These are phyloP conservation scores for Podospora didyma DNA, from an alignment of 495 filamentous ascomycete species.

Conservation along the genomic window DNA sequence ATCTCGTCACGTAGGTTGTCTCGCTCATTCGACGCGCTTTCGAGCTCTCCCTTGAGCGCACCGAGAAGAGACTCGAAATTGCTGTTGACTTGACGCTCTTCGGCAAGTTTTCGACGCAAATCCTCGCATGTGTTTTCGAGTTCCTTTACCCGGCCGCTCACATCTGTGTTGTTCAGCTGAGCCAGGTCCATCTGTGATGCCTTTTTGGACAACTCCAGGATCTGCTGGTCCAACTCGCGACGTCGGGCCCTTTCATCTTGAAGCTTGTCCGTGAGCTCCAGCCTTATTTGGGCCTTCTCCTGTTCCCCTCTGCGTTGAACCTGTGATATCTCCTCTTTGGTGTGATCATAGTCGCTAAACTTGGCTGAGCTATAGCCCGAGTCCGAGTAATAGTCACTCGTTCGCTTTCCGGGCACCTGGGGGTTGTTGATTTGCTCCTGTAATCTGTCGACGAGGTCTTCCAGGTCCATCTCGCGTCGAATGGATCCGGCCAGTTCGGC, in stretches of 20 bases:
- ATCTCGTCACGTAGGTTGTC: slow-evolving; percentile 89
- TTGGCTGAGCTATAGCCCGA: slow-evolving; percentile 84
- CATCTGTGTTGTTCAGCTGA: slow-evolving; percentile 43
- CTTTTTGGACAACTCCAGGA: slow-evolving; percentile 72
- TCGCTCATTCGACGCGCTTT: slow-evolving; percentile 78
- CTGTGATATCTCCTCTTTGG: slow-evolving; percentile 78
- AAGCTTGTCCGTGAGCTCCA: slow-evolving; percentile 75
- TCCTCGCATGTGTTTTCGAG: slow-evolving; percentile 78
- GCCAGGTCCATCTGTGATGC: slow-evolving; percentile 55
- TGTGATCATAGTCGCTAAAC: slow-evolving; percentile 60
- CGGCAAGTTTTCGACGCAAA: slow-evolving; percentile 70
- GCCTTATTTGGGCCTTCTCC: slow-evolving; percentile 80
- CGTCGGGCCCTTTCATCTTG: slow-evolving; percentile 78
- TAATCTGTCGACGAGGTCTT: slow-evolving; percentile 85
- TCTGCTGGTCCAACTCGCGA: slow-evolving; percentile 72
- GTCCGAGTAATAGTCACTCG: slow-evolving; percentile 97
- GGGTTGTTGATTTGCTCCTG: slow-evolving; percentile 66
- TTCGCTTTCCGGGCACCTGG: slow-evolving; percentile 65
- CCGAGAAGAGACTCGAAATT: slow-evolving; percentile 90
- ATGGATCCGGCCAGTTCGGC: slow-evolving; percentile 89
- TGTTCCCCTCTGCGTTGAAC: slow-evolving; percentile 82
- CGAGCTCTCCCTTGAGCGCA: slow-evolving; percentile 76
- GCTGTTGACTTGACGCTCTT: slow-evolving; percentile 84
- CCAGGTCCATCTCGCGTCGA: slow-evolving; percentile 90
- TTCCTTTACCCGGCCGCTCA: slow-evolving; percentile 59